Conservation (phyloP, 305 asterid genomes). For the Fraxinus paxiana region DNA sequence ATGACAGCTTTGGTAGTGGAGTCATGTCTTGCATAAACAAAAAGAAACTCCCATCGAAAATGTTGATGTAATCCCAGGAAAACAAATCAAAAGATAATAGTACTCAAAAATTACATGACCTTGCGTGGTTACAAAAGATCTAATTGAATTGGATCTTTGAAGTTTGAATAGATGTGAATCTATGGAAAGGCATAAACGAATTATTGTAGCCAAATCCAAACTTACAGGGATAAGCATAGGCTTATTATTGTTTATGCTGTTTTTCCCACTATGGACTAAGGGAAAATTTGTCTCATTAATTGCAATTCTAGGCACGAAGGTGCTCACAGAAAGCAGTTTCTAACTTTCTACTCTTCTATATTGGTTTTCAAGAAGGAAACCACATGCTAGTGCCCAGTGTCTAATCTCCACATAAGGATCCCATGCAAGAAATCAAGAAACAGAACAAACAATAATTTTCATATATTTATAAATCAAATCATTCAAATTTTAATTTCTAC, state of each 20-base stretch:
- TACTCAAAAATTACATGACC: background rate
- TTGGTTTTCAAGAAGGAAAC: background rate
- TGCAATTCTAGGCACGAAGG: background rate
- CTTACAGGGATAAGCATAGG: background rate
- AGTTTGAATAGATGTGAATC: background rate
- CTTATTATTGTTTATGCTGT: background rate
- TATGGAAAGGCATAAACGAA: background rate
- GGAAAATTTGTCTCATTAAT: background rate
- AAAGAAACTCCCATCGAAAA: background rate
- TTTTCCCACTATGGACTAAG: background rate
- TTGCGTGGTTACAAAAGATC: background rate
- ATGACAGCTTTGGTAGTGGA: background rate
- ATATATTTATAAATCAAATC: slow-evolving; percentile 8
- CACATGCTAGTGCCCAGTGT: background rate
- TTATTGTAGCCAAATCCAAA: background rate
- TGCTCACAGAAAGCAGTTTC: background rate
- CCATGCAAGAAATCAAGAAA: background rate
- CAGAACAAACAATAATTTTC: background rate
- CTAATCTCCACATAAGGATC: background rate
- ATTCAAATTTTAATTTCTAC: background rate
- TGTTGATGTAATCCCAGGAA: background rate
- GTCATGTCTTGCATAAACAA: background rate
- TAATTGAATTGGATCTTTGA: background rate
- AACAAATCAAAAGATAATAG: background rate
- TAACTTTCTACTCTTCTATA: background rate